phyloP scores from a whole-genome alignment of 768 basidiomycete genomes.

The Phanerochaete carnosa region DNA sequence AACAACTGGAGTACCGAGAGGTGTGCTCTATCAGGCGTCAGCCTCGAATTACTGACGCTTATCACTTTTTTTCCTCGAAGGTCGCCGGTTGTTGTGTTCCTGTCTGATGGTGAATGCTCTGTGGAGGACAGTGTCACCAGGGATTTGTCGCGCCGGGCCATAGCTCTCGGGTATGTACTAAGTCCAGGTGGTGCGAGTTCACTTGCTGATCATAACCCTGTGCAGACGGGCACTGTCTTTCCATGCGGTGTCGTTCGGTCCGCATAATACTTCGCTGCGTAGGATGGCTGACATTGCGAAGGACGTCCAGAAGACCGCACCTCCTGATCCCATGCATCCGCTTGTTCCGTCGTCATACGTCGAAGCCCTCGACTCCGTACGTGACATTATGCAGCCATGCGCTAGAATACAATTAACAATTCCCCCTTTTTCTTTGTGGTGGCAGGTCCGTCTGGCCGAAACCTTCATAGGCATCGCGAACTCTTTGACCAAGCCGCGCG shows the following conservation, averaged over 20 bases:
- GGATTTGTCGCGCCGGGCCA: conserved; percentile 38
- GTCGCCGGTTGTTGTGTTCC: conserved; percentile 50
- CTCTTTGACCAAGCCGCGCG: conserved; percentile 54
- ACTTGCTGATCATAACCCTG: neutral
- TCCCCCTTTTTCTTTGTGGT: neutral
- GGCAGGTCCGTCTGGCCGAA: conserved; percentile 50
- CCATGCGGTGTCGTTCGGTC: conserved; percentile 57
- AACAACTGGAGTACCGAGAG: conserved; percentile 48
- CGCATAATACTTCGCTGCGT: conserved; percentile 30
- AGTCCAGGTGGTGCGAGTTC: neutral
- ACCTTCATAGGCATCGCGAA: conserved; percentile 59
- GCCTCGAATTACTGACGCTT: neutral
- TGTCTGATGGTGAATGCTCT: conserved; percentile 51
- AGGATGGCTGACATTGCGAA: conserved; percentile 52
- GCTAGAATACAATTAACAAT: neutral
- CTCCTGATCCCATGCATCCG: conserved; percentile 36
- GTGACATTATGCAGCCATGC: neutral
- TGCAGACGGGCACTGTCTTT: conserved; percentile 52
- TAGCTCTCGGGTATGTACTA: conserved; percentile 39
- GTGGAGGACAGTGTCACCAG: conserved; percentile 36
- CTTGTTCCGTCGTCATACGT: conserved; percentile 44
- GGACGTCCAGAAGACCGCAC: conserved; percentile 43
- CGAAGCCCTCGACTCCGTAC: conserved; percentile 49
- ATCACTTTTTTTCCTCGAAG: conserved; percentile 29
- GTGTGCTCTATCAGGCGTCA: conserved; percentile 20